Evolutionary conservation across 2,329 filamentous ascomycete genomes (phyloP).

Genomic region (Claviceps humidiphila): DNA sequence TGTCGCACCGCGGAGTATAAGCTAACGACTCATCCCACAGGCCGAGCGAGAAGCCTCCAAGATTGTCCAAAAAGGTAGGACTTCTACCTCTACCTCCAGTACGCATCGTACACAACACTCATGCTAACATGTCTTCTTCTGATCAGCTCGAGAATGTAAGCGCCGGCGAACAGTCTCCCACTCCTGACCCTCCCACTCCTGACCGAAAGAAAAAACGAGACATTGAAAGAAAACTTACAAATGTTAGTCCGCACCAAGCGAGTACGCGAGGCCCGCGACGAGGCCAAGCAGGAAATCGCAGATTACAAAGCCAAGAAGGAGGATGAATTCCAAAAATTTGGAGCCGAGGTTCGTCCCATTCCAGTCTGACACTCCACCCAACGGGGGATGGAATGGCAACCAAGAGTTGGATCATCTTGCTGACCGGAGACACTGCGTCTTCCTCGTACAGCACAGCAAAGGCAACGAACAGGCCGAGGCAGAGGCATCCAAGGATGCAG

Average conservation of each 20-base stretch:
- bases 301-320: conserved; percentile 85
- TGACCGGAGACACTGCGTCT: neutral
- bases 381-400: neutral
- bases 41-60: conserved; percentile 97
- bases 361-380: neutral
- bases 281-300: conserved; percentile 96
- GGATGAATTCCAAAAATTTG: conserved; percentile 87
- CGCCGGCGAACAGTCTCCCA: no score
- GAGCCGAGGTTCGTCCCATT: conserved; percentile 47
- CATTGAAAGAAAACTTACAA: neutral
- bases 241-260: conserved; percentile 66
- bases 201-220: neutral
- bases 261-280: conserved; percentile 88
- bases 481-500: conserved; percentile 66
- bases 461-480: conserved; percentile 72
- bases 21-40: conserved; percentile 30
- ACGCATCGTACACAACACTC: neutral
- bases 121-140: no score
- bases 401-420: no score
- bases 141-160: no score
- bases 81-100: neutral
- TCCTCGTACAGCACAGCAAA: conserved; percentile 61
- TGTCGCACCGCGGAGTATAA: neutral
- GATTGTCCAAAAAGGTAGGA: conserved; percentile 88
- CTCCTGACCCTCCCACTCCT: no score